Evolutionary conservation across 345 rosid genomes (phyloP), one percentile per base, ranked within the genome.

Genomic region (Abelmoschus esculentus): DNA sequence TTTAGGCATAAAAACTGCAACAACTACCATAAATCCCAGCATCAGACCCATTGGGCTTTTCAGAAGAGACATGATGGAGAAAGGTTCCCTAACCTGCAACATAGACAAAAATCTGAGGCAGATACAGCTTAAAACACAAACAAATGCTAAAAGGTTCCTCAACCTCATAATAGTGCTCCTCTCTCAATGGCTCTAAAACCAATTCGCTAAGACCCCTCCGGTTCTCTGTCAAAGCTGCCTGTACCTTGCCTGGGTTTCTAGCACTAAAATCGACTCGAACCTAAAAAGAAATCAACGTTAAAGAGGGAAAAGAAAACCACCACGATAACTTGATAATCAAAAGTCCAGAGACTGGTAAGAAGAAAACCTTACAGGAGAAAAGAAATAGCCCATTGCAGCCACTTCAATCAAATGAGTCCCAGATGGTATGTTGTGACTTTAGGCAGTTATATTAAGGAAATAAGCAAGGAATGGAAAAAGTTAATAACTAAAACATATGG

Each of bases 1-100:
- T 77, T 93, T 93, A 46, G 98, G 98, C 98, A 91, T 93, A 31
- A 93, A 60, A 83, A 93, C 91, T 75, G 91, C 75, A 3, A 89
- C 96, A 18, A 93, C 78, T 71, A 93, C 70, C 98, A 93, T 93
- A 76, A 93, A 91, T 74, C 97, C 98, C 79, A 91, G 75, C 98
- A 91, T 93, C 46, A 93, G 86, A 72, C 97, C 98, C 98, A 93
- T 93, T 42, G 97, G 98, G 73, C 98, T 93, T 64, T 93, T 93
- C 76, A 88, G 80, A 57, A 93, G 44, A 52, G 93, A 80, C 97
- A 91, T 84, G 70, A 88, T 59, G 53, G 83, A 77, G 88, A 91
- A 93, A 53, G 98, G 98, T 75, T 93, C 98, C 67, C 98, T 85
- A 61, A 87, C 80, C 97, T 93, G 90, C 32, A 67, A 77, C n/a